These are phyloP conservation scores for Globisporangium echinulatum DNA, from an alignment of 352 stramenopile genomes.

Conservation along the genomic window DNA sequence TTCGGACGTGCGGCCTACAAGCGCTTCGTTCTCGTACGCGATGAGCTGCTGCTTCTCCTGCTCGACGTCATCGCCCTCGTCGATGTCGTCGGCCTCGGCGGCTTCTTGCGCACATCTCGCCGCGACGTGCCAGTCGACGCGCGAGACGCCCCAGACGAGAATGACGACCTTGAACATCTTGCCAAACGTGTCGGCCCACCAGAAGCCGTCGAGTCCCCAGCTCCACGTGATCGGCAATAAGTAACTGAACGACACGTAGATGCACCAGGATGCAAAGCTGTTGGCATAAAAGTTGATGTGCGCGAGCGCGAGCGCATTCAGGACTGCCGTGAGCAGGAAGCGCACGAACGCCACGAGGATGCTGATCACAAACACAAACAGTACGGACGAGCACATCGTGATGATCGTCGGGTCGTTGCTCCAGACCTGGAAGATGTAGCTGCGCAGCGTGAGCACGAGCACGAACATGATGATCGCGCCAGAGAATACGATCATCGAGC, in stretches of 20 bases:
- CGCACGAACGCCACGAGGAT: conserved; percentile 48
- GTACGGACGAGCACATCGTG: conserved; percentile 28
- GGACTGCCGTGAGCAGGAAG: conserved; percentile 33
- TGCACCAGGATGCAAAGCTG: conserved; percentile 44
- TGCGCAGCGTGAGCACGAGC: conserved; percentile 24
- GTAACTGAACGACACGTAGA: conserved; percentile 43
- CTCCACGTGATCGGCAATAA: conserved; percentile 33
- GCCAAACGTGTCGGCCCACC: conserved; percentile 40
- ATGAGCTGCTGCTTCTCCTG: conserved; percentile 29
- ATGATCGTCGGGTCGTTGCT: conserved; percentile 38
- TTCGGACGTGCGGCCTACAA: conserved; percentile 28
- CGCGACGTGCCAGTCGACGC: conserved; percentile 39
- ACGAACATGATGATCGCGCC: conserved; percentile 29
- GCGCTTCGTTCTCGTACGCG: conserved; percentile 40
- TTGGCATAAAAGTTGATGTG: conserved; percentile 44
- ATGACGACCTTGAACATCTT: conserved; percentile 45
- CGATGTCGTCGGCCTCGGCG: conserved; percentile 22
- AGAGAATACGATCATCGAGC: conserved; percentile 25
- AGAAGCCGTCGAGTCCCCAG: conserved; percentile 45
- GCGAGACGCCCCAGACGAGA: conserved; percentile 32
- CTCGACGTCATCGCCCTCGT: conserved; percentile 20
- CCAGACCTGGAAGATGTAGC: conserved; percentile 39
- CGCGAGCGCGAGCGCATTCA: conserved; percentile 38
- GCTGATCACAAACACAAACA: conserved; percentile 42
- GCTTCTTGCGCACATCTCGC: conserved; percentile 24